Base-by-base conservation (phyloP, 1,284 basidiomycete species). In the Papiliotrema fonsecae region DNA sequence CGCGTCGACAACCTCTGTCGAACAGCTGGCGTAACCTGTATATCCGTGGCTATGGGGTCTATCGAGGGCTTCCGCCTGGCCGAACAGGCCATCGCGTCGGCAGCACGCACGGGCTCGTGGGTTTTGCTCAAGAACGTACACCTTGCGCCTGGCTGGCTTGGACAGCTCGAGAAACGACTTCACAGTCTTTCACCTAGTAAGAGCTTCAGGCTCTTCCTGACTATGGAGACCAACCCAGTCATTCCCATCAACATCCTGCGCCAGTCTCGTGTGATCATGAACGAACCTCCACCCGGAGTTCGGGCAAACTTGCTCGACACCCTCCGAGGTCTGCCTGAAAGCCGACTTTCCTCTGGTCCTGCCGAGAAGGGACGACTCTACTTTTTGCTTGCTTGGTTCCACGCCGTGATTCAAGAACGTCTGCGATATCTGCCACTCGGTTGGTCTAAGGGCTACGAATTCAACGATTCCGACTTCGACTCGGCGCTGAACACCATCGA, bases 371-470 rank as follows among this genome's bases (percentile, higher is more conserved):
- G 84, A 16, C 83, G 92, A 5, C 70, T 96, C 24, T 93, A 93
- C 73, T 93, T 93, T 83, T 76, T 96, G 32, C 81, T 97, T n/a
- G 88, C 92, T 2, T 97, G 92, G 92, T 93, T 97, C 83, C 93
- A 97, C 65, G 91, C 93, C 16, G 82, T 97, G 22, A 85, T 97
- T 0, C 92, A 96, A 74, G 93, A 97, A 72, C 88, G 93, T 57
- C 78, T 97, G 22, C 87, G 93, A 36, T 97, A 96, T 68, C 87
- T 86, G 9, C 93, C 93, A 5, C 78, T 97, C 22, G 92, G 93
- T 0, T 97, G 92, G 90, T 91, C 86, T 67, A 91, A 96, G 75
- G 79, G 81, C 0, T 97, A 97, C 74, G 93, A 97, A 71, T 97
- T 97, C 80, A 97, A 97, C 72, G 91, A 97, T 69, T 94, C 93